Conservation (phyloP, 192 early-diverging fungal genomes). For the Umbelopsis vinacea region DNA sequence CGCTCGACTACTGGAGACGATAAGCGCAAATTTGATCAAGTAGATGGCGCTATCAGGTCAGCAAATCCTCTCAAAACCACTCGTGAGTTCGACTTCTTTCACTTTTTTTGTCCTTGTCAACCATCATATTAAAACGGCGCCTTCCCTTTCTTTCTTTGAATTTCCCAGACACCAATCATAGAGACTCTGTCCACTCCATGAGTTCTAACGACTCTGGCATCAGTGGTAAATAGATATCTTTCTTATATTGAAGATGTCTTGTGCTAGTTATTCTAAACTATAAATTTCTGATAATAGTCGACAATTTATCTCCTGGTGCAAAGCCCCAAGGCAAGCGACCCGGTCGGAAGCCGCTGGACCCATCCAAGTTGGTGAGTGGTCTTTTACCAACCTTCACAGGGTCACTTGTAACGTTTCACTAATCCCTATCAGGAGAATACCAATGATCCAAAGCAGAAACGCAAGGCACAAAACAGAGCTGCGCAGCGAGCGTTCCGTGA, state of each 20-base stretch:
- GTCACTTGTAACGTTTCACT: background rate
- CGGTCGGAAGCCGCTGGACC: slow-evolving; percentile 38
- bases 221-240: slow-evolving; percentile 13
- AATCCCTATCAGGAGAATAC: slow-evolving; percentile 14
- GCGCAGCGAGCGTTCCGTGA: slow-evolving; percentile 76
- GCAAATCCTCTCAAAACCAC: slow-evolving; percentile 1
- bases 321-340: slow-evolving; percentile 27
- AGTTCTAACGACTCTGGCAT: background rate
- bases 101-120: background rate
- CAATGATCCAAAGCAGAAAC: slow-evolving; percentile 31
- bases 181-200: slow-evolving; percentile 20
- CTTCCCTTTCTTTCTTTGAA: background rate
- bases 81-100: slow-evolving; percentile 13
- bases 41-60: slow-evolving; percentile 11
- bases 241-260: background rate
- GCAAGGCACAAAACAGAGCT: slow-evolving; percentile 33
- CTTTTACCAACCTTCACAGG: background rate
- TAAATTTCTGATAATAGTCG: background rate
- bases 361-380: slow-evolving; percentile 27
- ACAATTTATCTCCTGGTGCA: background rate
- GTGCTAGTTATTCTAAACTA: background rate
- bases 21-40: slow-evolving; percentile 11
- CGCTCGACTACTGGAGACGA: slow-evolving; percentile 8
- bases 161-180: slow-evolving; percentile 24
- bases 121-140: background rate